Evolutionary conservation across 2,329 filamentous ascomycete species (phyloP).

Genomic region (Zasmidium citrigriseum): DNA sequence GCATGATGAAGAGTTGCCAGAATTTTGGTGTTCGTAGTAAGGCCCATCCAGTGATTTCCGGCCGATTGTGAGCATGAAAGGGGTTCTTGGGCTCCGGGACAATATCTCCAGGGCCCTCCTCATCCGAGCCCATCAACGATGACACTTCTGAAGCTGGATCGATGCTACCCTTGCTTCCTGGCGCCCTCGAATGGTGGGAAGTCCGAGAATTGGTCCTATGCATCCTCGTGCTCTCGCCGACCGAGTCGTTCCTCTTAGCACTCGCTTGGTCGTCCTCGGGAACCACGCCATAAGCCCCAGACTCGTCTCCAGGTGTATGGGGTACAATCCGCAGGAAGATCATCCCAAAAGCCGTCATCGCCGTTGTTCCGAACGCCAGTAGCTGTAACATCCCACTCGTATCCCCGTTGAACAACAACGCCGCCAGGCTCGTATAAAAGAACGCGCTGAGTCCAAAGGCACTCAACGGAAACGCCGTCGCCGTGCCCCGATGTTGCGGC

Average conservation of each 20-base stretch:
- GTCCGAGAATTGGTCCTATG: slow-evolving; percentile 11
- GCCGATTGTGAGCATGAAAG: slow-evolving; percentile 63
- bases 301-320: slow-evolving; percentile 43
- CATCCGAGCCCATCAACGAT: slow-evolving; percentile 70
- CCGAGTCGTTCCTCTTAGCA: slow-evolving; percentile 17
- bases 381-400: slow-evolving; percentile 80
- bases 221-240: slow-evolving; percentile 14
- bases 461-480: slow-evolving; percentile 88
- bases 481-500: slow-evolving; percentile 86
- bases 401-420: slow-evolving; percentile 77
- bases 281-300: slow-evolving; percentile 56
- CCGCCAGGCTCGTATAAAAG: slow-evolving; percentile 84
- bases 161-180: slow-evolving; percentile 11
- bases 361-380: slow-evolving; percentile 75
- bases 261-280: slow-evolving; percentile 40
- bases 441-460: slow-evolving; percentile 95
- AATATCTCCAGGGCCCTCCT: slow-evolving; percentile 51
- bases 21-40: slow-evolving; percentile 76
- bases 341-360: slow-evolving; percentile 73
- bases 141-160: slow-evolving; percentile 70
- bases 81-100: slow-evolving; percentile 37
- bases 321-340: slow-evolving; percentile 79
- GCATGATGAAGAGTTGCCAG: slow-evolving; percentile 85
- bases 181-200: slow-evolving; percentile 5
- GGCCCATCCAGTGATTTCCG: slow-evolving; percentile 86